Percentiles rank a stretch among this genome's conserved stretches.
phyloP scores from a whole-genome alignment of 768 basidiomycete species.

The Jaapia argillacea region DNA sequence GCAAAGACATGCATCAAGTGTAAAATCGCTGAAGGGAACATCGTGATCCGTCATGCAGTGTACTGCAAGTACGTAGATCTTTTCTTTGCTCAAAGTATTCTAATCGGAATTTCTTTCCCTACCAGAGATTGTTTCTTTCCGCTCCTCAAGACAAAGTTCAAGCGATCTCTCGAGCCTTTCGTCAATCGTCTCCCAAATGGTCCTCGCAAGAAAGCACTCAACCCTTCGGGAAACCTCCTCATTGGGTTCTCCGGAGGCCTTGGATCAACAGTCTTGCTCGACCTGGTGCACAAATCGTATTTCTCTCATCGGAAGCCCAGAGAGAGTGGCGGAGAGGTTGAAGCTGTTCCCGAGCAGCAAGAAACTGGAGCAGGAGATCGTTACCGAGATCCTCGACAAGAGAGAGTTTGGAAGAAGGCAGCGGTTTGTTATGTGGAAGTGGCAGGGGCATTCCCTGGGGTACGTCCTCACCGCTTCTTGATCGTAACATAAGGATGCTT shows the following conservation, averaged over 20 bases:
- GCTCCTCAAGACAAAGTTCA: conserved; percentile 53
- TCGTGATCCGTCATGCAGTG: conserved; percentile 70
- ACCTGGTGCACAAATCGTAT: conserved; percentile 54
- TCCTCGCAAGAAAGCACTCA: conserved; percentile 46
- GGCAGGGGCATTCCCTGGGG: conserved; percentile 49
- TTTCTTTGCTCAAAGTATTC: conserved; percentile 12
- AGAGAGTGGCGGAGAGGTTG: too few species aligned
- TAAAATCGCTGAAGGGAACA: conserved; percentile 50
- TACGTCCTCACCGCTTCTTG: conserved; percentile 22
- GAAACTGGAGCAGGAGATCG: conserved; percentile 36
- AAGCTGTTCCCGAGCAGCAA: too few species aligned
- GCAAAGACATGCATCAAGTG: conserved; percentile 66
- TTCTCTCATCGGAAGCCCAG: conserved; percentile 23
- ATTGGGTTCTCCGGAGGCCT: conserved; percentile 75
- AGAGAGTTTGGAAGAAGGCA: conserved; percentile 51
- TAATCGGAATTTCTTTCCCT: neutral
- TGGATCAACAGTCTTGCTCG: conserved; percentile 62
- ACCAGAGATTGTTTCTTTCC: conserved; percentile 58
- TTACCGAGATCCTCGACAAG: conserved; percentile 54
- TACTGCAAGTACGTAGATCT: conserved; percentile 88
- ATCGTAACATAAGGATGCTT: neutral
- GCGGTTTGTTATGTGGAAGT: conserved; percentile 64
- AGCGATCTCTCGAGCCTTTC: conserved; percentile 50
- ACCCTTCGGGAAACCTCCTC: conserved; percentile 58
- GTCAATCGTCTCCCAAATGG: conserved; percentile 48